Evolutionary conservation across 768 basidiomycete genomes (phyloP), one percentile per base, ranked within the genome.

Genomic region (Macrocybe gigantea): DNA sequence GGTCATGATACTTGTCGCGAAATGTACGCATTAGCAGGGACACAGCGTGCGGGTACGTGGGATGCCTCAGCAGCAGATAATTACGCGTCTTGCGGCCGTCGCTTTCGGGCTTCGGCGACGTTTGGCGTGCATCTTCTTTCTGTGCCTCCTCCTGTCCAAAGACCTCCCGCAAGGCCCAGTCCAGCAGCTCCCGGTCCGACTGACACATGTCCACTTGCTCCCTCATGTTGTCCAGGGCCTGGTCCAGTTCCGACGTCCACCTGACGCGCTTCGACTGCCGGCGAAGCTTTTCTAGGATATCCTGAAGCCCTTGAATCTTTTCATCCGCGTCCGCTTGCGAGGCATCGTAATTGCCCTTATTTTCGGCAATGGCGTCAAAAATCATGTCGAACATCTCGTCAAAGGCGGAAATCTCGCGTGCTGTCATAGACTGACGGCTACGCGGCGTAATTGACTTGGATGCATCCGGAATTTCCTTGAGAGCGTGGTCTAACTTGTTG

Each of bases 1-100:
- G 92, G 50, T 93, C 83, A 12, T 64, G 64, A 63, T 87, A 93
- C 44, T 80, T 84, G 56, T 83, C 85, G 15, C 93, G 80, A 60
- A 93, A 85, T 8, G 79, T 73, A 29, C 72, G 72, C 78, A 96
- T 91, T 47, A 93, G 79, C 40, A 78, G 73, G 5, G 87, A 82
- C 48, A 96, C 73, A 33, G 93, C 68, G 52, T 82, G 75, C 0
- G 90, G 82, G 59, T 94, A 95, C 13, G 79, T 72, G 0, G 78
- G 72, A 7, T 81, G 77, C 50, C 83, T 84, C 6, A 82, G 66
- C 41, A 69, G 62, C 1, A 69, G 72, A 37, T 65, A 46, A 22
- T 22, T 22, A 22, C 4, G 22, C 22, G 22, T 22, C 22, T 4
- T 22, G 22, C 22, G 22, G 4, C 22, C 22, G 13, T 60, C 57